Evolutionary conservation across 2,329 filamentous ascomycete species (phyloP).

Genomic region (Colletotrichum spinosum): DNA sequence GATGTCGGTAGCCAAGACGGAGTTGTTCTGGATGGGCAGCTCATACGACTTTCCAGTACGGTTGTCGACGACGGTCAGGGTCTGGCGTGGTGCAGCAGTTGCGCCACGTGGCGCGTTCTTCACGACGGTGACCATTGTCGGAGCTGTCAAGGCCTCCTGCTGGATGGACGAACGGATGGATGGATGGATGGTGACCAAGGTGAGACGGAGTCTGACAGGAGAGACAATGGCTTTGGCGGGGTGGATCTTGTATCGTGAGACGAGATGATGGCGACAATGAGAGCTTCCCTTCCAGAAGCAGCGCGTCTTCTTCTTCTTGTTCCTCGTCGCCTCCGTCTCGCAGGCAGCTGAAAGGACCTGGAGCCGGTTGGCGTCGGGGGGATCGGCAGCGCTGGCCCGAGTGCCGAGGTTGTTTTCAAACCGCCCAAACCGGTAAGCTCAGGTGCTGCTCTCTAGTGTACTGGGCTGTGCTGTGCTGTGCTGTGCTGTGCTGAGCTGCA

Average conservation of each 20-base stretch:
- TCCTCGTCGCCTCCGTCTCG: background rate
- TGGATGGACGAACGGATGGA: background rate
- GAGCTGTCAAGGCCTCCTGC: too few relatives aligned
- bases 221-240: slow-evolving; percentile 22
- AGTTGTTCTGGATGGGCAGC: slow-evolving; percentile 61
- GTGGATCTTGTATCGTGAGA: slow-evolving; percentile 8
- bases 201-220: background rate
- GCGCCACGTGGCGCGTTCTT: slow-evolving; percentile 35
- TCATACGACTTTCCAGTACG: slow-evolving; percentile 61
- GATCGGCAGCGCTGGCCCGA: slow-evolving; percentile 33
- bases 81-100: slow-evolving; percentile 40
- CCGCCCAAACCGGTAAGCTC: slow-evolving; percentile 25
- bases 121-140: slow-evolving; percentile 26
- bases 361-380: slow-evolving; percentile 32
- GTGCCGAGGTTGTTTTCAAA: slow-evolving; percentile 30
- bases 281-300: slow-evolving; percentile 5
- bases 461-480: too few relatives aligned
- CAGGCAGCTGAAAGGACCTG: slow-evolving; percentile 30
- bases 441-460: background rate
- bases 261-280: slow-evolving; percentile 21
- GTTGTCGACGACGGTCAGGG: slow-evolving; percentile 60
- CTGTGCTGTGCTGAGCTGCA: background rate
- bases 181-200: background rate
- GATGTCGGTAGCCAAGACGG: slow-evolving; percentile 62
- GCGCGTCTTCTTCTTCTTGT: too few relatives aligned